A percentile compares a stretch with the other conserved stretches of the same genome.
Conservation (phyloP, 2,329 filamentous ascomycete species). For the Chaetomium sp. region DNA sequence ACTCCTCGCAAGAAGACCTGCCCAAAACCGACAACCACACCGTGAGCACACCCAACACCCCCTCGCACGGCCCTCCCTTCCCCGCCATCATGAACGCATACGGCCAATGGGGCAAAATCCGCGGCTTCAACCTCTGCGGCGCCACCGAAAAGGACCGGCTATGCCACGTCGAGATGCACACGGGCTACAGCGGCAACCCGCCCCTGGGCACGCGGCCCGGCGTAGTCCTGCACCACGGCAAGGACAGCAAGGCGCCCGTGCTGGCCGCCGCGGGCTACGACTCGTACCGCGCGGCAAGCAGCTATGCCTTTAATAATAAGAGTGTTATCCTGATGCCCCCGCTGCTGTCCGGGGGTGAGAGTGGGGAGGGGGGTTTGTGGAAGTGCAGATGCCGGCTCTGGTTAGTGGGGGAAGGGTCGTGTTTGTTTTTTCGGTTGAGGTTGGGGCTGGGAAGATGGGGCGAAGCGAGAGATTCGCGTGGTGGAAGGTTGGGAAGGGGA, state of each 20-base stretch:
- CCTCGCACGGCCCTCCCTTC: not conserved
- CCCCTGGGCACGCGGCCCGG: not conserved
- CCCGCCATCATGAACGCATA: not conserved
- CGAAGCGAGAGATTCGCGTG: slow-evolving; percentile 1
- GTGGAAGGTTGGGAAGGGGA: not conserved
- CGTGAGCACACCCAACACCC: not conserved
- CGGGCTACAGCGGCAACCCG: not conserved
- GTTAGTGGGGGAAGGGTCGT: not conserved
- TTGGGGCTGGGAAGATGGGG: not conserved
- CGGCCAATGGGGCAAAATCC: not conserved
- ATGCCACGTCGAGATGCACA: not conserved
- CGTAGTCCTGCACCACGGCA: not conserved
- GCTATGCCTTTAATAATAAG: not conserved
- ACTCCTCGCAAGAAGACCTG: not conserved
- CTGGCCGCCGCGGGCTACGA: not conserved
- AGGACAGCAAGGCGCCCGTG: not conserved
- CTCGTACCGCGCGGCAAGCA: not conserved
- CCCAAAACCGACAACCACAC: not conserved
- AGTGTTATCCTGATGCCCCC: not conserved
- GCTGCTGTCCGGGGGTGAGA: not conserved
- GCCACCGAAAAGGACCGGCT: not conserved
- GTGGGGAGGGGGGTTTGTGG: not conserved
- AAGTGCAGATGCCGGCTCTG: not conserved
- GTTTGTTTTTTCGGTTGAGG: not conserved
- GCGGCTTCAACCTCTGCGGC: slow-evolving; percentile 5